Percentiles rank a stretch among this genome's conserved stretches.
phyloP scores from a whole-genome alignment of 192 early-diverging fungal species.

The Backusella psychrophila region DNA sequence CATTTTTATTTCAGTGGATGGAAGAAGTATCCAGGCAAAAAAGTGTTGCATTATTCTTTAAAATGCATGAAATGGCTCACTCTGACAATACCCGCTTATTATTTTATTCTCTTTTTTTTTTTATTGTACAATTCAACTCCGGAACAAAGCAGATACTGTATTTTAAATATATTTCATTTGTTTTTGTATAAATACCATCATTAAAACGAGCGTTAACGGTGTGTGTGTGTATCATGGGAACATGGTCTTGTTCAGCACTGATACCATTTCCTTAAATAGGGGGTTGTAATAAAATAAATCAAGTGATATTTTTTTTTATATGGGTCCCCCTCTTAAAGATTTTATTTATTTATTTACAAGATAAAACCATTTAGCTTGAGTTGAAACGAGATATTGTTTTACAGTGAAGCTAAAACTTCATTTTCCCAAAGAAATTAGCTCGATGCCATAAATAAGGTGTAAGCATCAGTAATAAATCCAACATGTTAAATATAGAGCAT shows the following conservation, averaged over 20 bases:
- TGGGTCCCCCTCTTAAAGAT: too few relatives aligned
- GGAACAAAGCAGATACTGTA: neutral
- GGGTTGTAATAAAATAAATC: neutral
- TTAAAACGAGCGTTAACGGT: neutral
- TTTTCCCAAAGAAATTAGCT: too few relatives aligned
- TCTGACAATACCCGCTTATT: neutral
- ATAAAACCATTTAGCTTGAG: too few relatives aligned
- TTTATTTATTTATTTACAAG: too few relatives aligned
- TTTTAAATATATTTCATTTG: neutral
- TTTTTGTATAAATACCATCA: neutral
- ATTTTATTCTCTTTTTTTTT: neutral
- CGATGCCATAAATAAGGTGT: too few relatives aligned
- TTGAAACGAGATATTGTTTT: too few relatives aligned
- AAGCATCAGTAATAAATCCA: too few relatives aligned
- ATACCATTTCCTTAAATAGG: neutral
- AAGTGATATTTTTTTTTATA: neutral
- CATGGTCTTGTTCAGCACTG: neutral
- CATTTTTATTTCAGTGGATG: neutral
- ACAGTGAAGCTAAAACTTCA: too few relatives aligned
- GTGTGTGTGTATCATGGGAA: neutral
- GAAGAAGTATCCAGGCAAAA: neutral
- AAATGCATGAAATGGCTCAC: neutral
- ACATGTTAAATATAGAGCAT: too few relatives aligned
- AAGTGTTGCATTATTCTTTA: conserved; percentile 1
- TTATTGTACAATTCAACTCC: neutral